Percentiles rank a stretch among this genome's conserved stretches.
These are phyloP conservation scores for Fistulina hepatica DNA, from an alignment of 1,284 basidiomycete species.

Conservation along the genomic window DNA sequence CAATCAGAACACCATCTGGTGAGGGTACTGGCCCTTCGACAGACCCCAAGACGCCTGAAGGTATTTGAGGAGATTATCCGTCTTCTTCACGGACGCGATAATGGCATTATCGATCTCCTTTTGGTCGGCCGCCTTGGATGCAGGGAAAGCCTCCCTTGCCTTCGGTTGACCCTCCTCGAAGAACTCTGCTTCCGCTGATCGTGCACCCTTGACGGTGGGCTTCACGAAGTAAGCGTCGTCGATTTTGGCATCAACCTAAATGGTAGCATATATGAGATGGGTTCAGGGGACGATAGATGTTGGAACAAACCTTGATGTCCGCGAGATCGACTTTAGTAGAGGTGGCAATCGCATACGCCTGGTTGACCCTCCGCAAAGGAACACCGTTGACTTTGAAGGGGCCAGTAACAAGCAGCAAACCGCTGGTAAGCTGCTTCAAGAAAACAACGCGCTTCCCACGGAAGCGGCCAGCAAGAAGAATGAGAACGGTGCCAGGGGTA, in stretches of 20 bases:
- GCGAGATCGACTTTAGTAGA: constrained; percentile 90
- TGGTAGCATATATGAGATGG: constrained; percentile 9
- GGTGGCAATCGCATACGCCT: constrained; percentile 98
- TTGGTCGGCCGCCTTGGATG: constrained; percentile 87
- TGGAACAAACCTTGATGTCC: constrained; percentile 54
- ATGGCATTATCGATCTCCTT: constrained; percentile 85
- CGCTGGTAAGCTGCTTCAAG: constrained; percentile 92
- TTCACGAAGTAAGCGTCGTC: constrained; percentile 96
- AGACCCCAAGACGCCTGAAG: constrained; percentile 90
- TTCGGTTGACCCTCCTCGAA: constrained; percentile 92
- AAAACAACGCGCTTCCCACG: constrained; percentile 97
- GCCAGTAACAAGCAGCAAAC: constrained; percentile 91
- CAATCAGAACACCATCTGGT: constrained; percentile 83
- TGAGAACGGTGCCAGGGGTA: constrained; percentile 91
- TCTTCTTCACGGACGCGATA: constrained; percentile 85
- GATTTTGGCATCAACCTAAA: constrained; percentile 77
- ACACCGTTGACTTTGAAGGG: constrained; percentile 99
- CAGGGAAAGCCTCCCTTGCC: constrained; percentile 84
- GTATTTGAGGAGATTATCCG: constrained; percentile 89
- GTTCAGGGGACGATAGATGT: constrained; percentile 7
- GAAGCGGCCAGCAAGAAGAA: constrained; percentile 97
- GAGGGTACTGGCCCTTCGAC: constrained; percentile 90
- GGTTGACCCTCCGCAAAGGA: constrained; percentile 95
- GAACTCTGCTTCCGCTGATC: constrained; percentile 90
- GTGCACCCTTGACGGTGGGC: constrained; percentile 53